These are phyloP conservation scores for Knufia fluminis DNA, from an alignment of 2,329 filamentous ascomycete genomes.

Conservation along the genomic window DNA sequence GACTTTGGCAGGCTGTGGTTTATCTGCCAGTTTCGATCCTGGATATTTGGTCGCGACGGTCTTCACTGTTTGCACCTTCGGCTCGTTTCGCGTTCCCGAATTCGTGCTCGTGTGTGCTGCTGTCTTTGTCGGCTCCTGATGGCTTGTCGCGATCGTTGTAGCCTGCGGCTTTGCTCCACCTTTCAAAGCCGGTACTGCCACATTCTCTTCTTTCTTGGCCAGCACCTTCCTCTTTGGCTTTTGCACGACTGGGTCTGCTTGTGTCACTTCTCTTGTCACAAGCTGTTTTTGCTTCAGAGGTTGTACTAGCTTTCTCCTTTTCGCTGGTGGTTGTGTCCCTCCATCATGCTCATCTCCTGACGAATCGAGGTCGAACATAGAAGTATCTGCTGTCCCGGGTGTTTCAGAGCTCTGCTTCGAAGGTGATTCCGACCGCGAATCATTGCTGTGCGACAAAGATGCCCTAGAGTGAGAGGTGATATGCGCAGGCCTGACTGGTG, in stretches of 20 bases:
- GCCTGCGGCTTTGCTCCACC: background rate
- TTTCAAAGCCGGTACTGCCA: background rate
- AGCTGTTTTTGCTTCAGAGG: slow-evolving; percentile 3
- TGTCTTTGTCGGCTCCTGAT: too few species aligned
- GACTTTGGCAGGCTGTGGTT: background rate
- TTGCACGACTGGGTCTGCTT: background rate
- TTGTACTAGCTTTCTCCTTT: slow-evolving; percentile 16
- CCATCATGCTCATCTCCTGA: slow-evolving; percentile 19
- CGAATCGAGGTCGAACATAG: slow-evolving; percentile 22
- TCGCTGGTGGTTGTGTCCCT: slow-evolving; percentile 5
- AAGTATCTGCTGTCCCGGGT: background rate
- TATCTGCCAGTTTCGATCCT: background rate
- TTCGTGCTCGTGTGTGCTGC: too few species aligned
- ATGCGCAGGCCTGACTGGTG: background rate
- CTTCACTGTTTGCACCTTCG: too few species aligned
- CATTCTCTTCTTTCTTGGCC: background rate
- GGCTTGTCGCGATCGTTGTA: too few species aligned
- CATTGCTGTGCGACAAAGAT: background rate
- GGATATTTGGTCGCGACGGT: background rate
- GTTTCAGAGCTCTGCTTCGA: background rate
- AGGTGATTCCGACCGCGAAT: background rate
- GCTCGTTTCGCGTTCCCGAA: too few species aligned
- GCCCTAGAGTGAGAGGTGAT: slow-evolving; percentile 1
- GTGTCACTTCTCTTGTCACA: too few species aligned
- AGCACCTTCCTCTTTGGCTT: slow-evolving; percentile 4